A percentile compares a stretch with the other conserved stretches of the same genome.
Conservation (phyloP, 2,329 filamentous ascomycete species). For the Aspergillus spinulosporus region DNA sequence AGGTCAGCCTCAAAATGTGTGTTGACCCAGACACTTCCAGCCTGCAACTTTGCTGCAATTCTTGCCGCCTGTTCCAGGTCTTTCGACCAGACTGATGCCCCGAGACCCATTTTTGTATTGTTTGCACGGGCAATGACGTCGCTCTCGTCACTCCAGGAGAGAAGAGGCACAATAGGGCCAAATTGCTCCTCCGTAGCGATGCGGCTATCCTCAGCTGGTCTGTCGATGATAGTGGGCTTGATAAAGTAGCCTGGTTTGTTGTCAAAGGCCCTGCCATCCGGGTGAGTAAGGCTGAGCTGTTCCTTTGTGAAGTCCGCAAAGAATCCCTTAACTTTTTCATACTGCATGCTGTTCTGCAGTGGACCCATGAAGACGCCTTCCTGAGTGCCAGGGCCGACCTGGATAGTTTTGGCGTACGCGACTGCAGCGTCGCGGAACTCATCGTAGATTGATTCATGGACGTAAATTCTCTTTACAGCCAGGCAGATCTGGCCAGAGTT, state of each 20-base stretch:
- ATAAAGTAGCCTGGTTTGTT: slow-evolving; percentile 57
- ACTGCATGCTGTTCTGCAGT: slow-evolving; percentile 66
- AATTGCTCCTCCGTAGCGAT: slow-evolving; percentile 64
- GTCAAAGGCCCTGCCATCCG: slow-evolving; percentile 45
- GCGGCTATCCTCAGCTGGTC: slow-evolving; percentile 57
- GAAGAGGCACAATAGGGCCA: slow-evolving; percentile 63
- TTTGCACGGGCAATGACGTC: slow-evolving; percentile 61
- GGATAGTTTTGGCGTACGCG: slow-evolving; percentile 46
- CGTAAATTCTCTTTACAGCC: slow-evolving; percentile 60
- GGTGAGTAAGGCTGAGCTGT: slow-evolving; percentile 54
- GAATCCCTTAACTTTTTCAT: slow-evolving; percentile 58
- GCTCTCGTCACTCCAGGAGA: slow-evolving; percentile 62
- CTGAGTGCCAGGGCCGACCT: slow-evolving; percentile 42
- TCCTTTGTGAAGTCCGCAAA: slow-evolving; percentile 58
- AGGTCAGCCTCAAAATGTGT: slow-evolving; percentile 34
- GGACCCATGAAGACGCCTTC: slow-evolving; percentile 57
- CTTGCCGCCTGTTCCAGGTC: slow-evolving; percentile 54
- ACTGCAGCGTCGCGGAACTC: slow-evolving; percentile 52
- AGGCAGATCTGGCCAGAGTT: slow-evolving; percentile 60
- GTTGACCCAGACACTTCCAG: slow-evolving; percentile 64
- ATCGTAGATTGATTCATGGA: slow-evolving; percentile 62
- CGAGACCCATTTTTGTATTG: slow-evolving; percentile 55
- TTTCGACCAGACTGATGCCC: slow-evolving; percentile 59
- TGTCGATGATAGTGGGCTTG: slow-evolving; percentile 59
- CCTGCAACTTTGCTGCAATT: slow-evolving; percentile 57